A percentile compares a stretch with the other conserved stretches of the same genome.
Conservation (phyloP, 305 asterid species). For the Caryopteris hybrid region DNA sequence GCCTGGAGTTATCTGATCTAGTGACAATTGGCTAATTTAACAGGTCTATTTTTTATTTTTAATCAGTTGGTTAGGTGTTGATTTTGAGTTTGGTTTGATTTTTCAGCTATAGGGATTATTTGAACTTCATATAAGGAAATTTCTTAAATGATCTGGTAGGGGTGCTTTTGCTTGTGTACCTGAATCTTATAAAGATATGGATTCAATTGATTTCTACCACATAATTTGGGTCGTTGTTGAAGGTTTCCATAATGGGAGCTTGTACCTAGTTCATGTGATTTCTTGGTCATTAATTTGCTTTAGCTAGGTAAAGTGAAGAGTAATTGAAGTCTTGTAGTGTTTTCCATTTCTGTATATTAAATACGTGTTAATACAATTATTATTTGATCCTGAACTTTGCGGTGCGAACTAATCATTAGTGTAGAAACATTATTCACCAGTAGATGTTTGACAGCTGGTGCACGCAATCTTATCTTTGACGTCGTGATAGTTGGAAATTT, state of each 20-base stretch:
- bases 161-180: background rate
- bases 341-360: background rate
- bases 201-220: background rate
- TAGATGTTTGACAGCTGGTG: background rate
- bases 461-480: background rate
- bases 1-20: conserved; percentile 15
- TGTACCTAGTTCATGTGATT: background rate
- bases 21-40: conserved; percentile 1
- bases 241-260: background rate
- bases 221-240: background rate
- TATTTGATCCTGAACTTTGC: conserved; percentile 4
- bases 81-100: background rate
- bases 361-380: background rate
- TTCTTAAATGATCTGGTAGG: background rate
- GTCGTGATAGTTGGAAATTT: background rate
- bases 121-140: background rate
- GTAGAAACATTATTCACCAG: background rate
- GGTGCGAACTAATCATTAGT: background rate
- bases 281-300: background rate
- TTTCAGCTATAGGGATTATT: background rate
- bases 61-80: background rate
- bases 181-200: background rate
- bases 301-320: background rate
- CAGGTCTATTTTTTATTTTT: background rate
- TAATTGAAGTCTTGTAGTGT: background rate